Conservation (phyloP, 345 rosid genomes). For the Rhizophora mangle region DNA sequence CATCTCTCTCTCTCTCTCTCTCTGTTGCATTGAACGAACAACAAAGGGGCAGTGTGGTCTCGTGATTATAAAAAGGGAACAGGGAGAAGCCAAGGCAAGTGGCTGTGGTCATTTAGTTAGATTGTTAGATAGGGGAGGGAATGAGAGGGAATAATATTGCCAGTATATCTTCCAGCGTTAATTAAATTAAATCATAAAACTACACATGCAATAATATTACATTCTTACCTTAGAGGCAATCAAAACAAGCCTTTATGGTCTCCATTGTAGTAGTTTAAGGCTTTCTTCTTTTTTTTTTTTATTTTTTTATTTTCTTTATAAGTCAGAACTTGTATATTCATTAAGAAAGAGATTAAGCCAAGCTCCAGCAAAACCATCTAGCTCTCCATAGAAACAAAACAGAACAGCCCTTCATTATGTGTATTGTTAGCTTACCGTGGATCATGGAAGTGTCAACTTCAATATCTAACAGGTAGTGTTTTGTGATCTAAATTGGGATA, state of each 20-base stretch:
- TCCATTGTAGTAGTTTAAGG: slow-evolving; percentile 37
- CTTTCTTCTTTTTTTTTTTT: neutral
- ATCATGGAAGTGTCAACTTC: slow-evolving; percentile 74
- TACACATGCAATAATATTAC: slow-evolving; percentile 16
- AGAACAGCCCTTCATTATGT: too few species aligned
- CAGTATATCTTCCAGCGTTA: slow-evolving; percentile 31
- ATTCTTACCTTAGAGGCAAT: slow-evolving; percentile 32
- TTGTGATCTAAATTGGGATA: slow-evolving; percentile 53
- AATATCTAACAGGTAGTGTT: slow-evolving; percentile 50
- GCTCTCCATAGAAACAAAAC: too few species aligned
- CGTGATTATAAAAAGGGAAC: slow-evolving; percentile 66
- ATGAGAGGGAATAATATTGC: slow-evolving; percentile 34
- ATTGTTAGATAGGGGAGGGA: slow-evolving; percentile 17
- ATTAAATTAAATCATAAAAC: slow-evolving; percentile 4
- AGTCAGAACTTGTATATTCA: too few species aligned
- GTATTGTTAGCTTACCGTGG: slow-evolving; percentile 50
- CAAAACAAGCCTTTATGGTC: slow-evolving; percentile 44
- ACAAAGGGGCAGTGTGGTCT: slow-evolving; percentile 48
- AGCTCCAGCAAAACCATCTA: too few species aligned
- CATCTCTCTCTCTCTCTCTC: slow-evolving; percentile 24
- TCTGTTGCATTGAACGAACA: slow-evolving; percentile 37
- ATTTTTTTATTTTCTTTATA: too few species aligned
- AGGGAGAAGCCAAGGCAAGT: slow-evolving; percentile 14
- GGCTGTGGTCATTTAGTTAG: slow-evolving; percentile 25
- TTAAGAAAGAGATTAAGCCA: too few species aligned